Conservation (phyloP, 495 filamentous ascomycete species). For the Aspergillus olivimuriae region DNA sequence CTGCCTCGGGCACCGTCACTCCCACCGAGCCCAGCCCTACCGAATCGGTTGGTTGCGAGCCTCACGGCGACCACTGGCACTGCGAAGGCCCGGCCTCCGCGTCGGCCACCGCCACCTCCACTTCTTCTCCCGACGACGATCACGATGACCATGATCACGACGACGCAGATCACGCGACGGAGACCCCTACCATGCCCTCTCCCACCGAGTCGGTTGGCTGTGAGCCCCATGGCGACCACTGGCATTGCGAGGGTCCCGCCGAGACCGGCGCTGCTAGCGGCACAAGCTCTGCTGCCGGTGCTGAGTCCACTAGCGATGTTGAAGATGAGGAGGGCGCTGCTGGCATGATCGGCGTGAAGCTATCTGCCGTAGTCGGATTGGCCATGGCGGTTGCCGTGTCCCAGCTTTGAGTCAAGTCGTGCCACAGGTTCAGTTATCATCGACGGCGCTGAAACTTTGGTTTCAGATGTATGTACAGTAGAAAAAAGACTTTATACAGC, state of each 20-base stretch:
- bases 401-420: constrained; percentile 1
- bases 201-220: constrained; percentile 23
- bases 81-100: constrained; percentile 21
- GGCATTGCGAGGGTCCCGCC: constrained; percentile 21
- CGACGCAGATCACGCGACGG: constrained; percentile 3
- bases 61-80: constrained; percentile 26
- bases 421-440: neutral
- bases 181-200: constrained; percentile 12
- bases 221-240: constrained; percentile 23
- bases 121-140: neutral
- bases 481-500: too few species aligned
- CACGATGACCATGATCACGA: constrained; percentile 3
- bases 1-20: constrained; percentile 5
- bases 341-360: constrained; percentile 4
- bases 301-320: neutral
- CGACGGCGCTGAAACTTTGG: too few species aligned
- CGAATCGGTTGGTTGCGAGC: constrained; percentile 21
- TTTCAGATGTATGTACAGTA: too few species aligned
- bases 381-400: constrained; percentile 7
- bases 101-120: constrained; percentile 2
- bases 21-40: constrained; percentile 17
- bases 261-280: constrained; percentile 1
- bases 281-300: neutral
- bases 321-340: constrained; percentile 5
- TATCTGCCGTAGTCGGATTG: constrained; percentile 5